Percentiles rank a stretch among this genome's conserved stretches.
Conservation (phyloP, 352 stramenopile genomes). For the Globisporangium splendens region DNA sequence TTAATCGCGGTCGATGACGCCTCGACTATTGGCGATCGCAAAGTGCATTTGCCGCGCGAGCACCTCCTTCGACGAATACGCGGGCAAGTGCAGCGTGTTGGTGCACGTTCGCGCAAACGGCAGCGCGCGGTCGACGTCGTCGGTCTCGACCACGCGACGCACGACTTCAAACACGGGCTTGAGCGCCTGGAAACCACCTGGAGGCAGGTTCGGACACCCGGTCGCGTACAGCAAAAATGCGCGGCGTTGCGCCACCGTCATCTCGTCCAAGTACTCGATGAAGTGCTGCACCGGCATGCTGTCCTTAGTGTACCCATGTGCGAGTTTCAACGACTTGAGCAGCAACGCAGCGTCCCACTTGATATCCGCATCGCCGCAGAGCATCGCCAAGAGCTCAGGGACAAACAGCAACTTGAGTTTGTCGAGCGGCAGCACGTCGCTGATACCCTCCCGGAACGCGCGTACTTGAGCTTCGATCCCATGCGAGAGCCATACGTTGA, state of each 20-base stretch:
- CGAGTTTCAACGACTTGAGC: constrained; percentile 68
- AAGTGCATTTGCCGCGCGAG: constrained; percentile 62
- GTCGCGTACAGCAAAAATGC: constrained; percentile 80
- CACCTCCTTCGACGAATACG: constrained; percentile 72
- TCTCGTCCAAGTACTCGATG: constrained; percentile 64
- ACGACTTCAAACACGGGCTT: constrained; percentile 81
- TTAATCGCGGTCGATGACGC: constrained; percentile 86
- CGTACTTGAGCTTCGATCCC: constrained; percentile 63
- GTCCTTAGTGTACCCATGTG: constrained; percentile 80
- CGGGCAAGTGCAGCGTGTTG: constrained; percentile 81
- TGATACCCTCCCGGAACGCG: constrained; percentile 74
- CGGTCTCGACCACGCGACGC: constrained; percentile 61
- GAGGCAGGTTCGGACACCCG: constrained; percentile 76
- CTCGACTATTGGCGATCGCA: constrained; percentile 75
- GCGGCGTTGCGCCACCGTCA: constrained; percentile 53
- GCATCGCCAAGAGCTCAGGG: constrained; percentile 52
- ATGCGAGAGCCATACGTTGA: constrained; percentile 57
- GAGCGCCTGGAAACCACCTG: constrained; percentile 62
- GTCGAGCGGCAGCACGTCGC: constrained; percentile 62
- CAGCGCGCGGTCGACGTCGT: constrained; percentile 70
- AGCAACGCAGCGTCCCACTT: constrained; percentile 64
- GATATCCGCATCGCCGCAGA: constrained; percentile 77
- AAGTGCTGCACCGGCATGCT: constrained; percentile 68
- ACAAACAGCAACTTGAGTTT: constrained; percentile 76
- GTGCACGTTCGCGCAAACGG: constrained; percentile 85